These are phyloP conservation scores for Basipetospora chlamydospora DNA, from an alignment of 2,329 filamentous ascomycete species.

Conservation along the genomic window DNA sequence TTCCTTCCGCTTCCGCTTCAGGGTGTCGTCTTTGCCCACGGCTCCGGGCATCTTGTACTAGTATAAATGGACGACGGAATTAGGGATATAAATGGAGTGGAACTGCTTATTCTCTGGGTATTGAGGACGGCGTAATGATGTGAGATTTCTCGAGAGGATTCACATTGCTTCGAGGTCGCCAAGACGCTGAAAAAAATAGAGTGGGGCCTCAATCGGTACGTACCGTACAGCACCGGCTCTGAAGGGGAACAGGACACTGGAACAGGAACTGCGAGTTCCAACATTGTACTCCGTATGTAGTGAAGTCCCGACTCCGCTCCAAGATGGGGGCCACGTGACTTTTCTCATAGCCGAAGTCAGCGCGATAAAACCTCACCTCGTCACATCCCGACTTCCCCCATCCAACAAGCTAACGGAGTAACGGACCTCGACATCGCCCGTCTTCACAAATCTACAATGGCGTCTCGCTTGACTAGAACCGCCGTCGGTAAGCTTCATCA, in stretches of 20 bases:
- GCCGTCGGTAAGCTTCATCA: constrained; percentile 62
- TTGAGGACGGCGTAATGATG: not conserved
- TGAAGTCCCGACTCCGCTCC: too few relatives aligned
- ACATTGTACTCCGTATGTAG: too few relatives aligned
- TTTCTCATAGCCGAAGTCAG: constrained; percentile 23
- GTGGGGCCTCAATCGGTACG: constrained; percentile 9
- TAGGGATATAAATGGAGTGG: not conserved
- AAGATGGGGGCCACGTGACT: constrained; percentile 27
- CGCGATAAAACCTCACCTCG: constrained; percentile 36
- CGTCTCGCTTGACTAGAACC: constrained; percentile 92
- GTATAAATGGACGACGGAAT: too few relatives aligned
- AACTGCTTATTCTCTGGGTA: not conserved
- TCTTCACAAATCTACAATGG: constrained; percentile 72
- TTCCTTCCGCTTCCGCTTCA: constrained; percentile 38
- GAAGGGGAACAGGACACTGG: too few relatives aligned
- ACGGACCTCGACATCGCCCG: constrained; percentile 37
- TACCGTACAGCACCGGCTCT: too few relatives aligned
- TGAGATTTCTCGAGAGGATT: too few relatives aligned
- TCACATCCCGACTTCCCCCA: constrained; percentile 25
- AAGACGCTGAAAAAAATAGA: constrained; percentile 11
- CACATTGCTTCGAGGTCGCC: constrained; percentile 1
- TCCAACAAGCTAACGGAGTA: constrained; percentile 26
- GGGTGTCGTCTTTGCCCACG: constrained; percentile 14
- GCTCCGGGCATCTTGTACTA: constrained; percentile 6
- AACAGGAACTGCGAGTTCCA: too few relatives aligned